A percentile compares a stretch with the other conserved stretches of the same genome.
Evolutionary conservation across 768 basidiomycete species (phyloP).

Genomic region (Panaeolus cyanescens): DNA sequence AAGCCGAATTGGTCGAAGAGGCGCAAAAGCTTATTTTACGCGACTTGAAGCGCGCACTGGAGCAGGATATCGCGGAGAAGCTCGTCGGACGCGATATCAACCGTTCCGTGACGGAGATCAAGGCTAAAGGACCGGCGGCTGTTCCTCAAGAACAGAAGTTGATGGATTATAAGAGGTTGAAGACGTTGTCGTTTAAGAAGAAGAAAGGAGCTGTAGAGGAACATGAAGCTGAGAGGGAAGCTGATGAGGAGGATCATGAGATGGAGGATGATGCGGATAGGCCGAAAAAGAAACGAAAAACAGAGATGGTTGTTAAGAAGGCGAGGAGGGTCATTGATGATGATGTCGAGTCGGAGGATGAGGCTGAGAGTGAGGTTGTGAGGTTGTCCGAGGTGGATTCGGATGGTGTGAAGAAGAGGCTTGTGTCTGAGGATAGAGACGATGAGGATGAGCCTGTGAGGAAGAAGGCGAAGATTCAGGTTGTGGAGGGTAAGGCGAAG

Average conservation of each 20-base stretch:
- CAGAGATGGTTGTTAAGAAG: constrained; percentile 40
- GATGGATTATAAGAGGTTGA: constrained; percentile 43
- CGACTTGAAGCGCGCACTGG: constrained; percentile 56
- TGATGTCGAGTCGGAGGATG: constrained; percentile 66
- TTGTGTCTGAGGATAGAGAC: constrained; percentile 40
- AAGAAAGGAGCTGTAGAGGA: constrained; percentile 42
- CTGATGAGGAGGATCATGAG: constrained; percentile 36
- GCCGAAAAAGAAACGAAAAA: constrained; percentile 62
- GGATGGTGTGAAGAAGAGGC: constrained; percentile 43
- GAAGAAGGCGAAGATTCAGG: constrained; percentile 44
- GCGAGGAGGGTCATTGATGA: constrained; percentile 38
- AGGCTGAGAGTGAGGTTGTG: constrained; percentile 36
- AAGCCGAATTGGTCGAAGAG: constrained; percentile 51
- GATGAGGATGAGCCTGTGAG: constrained; percentile 37
- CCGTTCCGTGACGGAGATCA: constrained; percentile 54
- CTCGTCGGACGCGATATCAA: constrained; percentile 57
- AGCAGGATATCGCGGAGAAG: constrained; percentile 67
- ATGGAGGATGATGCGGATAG: constrained; percentile 36
- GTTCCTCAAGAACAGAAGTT: constrained; percentile 18
- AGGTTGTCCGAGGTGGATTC: constrained; percentile 27
- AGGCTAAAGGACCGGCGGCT: constrained; percentile 31
- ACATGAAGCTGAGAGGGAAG: constrained; percentile 32
- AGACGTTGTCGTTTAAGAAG: constrained; percentile 49
- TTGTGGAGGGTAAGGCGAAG: constrained; percentile 24
- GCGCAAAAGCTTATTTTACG: constrained; percentile 57